Evolutionary conservation across 2,329 filamentous ascomycete species (phyloP).

Genomic region (Dissoconium aciculare): DNA sequence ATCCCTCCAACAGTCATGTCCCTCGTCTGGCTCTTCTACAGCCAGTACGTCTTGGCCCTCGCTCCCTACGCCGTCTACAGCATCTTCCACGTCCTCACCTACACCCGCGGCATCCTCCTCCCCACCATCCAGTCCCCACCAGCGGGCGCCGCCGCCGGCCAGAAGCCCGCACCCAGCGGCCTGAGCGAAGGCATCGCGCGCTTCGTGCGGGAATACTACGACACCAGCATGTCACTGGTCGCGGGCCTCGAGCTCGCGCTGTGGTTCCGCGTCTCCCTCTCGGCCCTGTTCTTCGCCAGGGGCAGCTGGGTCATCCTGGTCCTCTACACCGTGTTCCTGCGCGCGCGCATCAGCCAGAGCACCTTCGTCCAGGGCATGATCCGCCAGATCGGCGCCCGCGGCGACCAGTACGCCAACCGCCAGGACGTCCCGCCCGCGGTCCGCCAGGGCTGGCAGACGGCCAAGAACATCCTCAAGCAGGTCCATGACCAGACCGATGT

Average conservation of each 20-base stretch:
- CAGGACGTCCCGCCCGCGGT: conserved; percentile 73
- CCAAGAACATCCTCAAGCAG: conserved; percentile 60
- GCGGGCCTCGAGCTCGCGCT: conserved; percentile 75
- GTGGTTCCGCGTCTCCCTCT: conserved; percentile 67
- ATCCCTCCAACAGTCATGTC: conserved; percentile 58
- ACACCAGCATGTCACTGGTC: conserved; percentile 86
- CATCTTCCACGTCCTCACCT: conserved; percentile 94
- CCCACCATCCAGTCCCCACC: conserved; percentile 63
- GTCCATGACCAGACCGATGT: conserved; percentile 68
- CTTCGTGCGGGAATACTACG: conserved; percentile 98
- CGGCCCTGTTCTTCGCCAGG: conserved; percentile 74
- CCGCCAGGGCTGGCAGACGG: conserved; percentile 62
- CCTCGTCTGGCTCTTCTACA: conserved; percentile 82
- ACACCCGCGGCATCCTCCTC: conserved; percentile 83
- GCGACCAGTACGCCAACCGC: conserved; percentile 69
- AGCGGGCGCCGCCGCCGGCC: conserved; percentile 36
- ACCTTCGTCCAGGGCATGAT: conserved; percentile 79
- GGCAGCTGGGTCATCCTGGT: conserved; percentile 77
- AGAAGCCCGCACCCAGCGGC: conserved; percentile 45
- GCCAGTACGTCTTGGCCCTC: conserved; percentile 78
- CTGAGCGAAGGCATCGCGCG: conserved; percentile 70
- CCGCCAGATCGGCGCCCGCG: conserved; percentile 52
- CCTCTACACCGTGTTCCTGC: conserved; percentile 84
- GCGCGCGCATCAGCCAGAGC: conserved; percentile 80
- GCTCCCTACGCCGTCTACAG: conserved; percentile 95